These are phyloP conservation scores for Linaria vulgaris DNA, from an alignment of 257 asterid species.

Conservation along the genomic window DNA sequence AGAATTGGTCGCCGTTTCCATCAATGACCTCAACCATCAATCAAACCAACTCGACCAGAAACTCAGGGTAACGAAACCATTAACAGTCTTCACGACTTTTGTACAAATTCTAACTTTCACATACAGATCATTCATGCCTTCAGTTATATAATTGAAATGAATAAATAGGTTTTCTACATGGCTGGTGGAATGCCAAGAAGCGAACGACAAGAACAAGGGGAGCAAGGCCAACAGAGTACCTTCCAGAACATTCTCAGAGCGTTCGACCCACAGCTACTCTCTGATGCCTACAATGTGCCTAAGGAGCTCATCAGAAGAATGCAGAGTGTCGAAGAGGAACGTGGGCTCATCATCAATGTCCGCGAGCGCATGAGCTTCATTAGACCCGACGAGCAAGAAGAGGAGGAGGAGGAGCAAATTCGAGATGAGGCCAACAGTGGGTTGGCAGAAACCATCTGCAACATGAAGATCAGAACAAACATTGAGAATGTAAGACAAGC, in stretches of 20 bases:
- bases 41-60: conserved; percentile 74
- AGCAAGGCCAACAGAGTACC: conserved; percentile 13
- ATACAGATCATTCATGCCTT: not conserved
- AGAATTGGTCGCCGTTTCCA: conserved; percentile 50
- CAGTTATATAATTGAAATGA: not conserved
- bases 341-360: conserved; percentile 56
- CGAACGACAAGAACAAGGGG: conserved; percentile 22
- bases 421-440: conserved; percentile 31
- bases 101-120: not conserved
- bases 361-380: conserved; percentile 41
- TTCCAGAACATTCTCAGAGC: conserved; percentile 51
- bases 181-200: conserved; percentile 54
- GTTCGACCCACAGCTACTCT: conserved; percentile 46
- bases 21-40: conserved; percentile 65
- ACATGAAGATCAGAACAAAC: conserved; percentile 46
- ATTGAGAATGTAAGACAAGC: conserved; percentile 42
- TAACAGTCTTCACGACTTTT: no score
- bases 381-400: conserved; percentile 39
- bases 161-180: conserved; percentile 58
- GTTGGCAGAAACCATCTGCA: conserved; percentile 52
- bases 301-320: conserved; percentile 36
- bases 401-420: not conserved
- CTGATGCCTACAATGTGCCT: conserved; percentile 58
- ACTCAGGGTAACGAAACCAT: conserved; percentile 43
- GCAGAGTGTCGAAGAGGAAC: conserved; percentile 38